These are phyloP conservation scores for Dissophora ornata DNA, from an alignment of 192 early-diverging fungal genomes.

Conservation along the genomic window DNA sequence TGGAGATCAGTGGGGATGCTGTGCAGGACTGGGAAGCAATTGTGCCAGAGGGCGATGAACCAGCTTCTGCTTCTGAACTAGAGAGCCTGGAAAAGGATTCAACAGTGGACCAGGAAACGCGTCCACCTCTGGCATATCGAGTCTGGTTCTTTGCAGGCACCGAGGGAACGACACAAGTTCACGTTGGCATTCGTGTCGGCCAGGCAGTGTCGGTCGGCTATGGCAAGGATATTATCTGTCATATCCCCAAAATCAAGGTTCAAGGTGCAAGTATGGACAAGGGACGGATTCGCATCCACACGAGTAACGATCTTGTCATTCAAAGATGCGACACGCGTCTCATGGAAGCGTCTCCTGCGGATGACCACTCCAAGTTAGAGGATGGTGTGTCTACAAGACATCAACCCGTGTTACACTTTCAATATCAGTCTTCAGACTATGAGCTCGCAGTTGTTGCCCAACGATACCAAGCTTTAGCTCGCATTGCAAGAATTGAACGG, in stretches of 20 bases:
- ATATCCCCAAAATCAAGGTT: slow-evolving; percentile 25
- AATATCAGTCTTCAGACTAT: slow-evolving; percentile 28
- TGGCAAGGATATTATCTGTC: slow-evolving; percentile 36
- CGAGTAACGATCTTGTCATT: slow-evolving; percentile 28
- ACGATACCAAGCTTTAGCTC: slow-evolving; percentile 34
- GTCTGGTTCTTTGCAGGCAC: slow-evolving; percentile 43
- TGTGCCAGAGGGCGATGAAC: too few relatives aligned
- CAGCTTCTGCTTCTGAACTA: background rate
- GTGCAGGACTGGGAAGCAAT: slow-evolving; percentile 38
- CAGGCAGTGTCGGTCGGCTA: slow-evolving; percentile 42
- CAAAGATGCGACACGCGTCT: slow-evolving; percentile 12
- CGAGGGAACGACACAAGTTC: slow-evolving; percentile 16
- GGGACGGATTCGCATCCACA: slow-evolving; percentile 32
- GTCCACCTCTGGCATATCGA: slow-evolving; percentile 8
- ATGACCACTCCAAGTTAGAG: slow-evolving; percentile 9
- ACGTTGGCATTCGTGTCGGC: slow-evolving; percentile 18
- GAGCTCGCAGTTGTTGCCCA: slow-evolving; percentile 30
- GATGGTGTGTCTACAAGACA: slow-evolving; percentile 3
- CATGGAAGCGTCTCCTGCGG: slow-evolving; percentile 9
- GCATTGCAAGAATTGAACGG: slow-evolving; percentile 50
- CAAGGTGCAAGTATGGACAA: slow-evolving; percentile 18
- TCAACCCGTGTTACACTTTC: slow-evolving; percentile 18
- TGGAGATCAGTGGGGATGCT: slow-evolving; percentile 24
- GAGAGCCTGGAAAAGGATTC: slow-evolving; percentile 2
- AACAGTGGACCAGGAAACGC: background rate